Base-by-base conservation (phyloP, 768 basidiomycete genomes). In the Mycena epipterygia region DNA sequence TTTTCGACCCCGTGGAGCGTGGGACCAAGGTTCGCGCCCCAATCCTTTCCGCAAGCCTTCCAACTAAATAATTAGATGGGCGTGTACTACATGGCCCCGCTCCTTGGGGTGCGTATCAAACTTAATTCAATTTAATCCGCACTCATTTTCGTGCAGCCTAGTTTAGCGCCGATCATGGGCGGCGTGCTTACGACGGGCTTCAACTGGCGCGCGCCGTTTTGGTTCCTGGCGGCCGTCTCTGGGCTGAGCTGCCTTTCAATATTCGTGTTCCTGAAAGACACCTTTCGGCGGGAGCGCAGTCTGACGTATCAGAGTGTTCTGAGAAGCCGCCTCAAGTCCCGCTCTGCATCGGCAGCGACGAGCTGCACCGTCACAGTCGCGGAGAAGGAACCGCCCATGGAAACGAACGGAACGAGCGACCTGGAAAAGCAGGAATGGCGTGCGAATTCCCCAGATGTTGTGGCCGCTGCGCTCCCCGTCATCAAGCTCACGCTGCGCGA, bases 261-360 rank as follows among this genome's bases (percentile, higher is more conserved):
- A 78, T 63, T 92, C 37, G 78, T 91, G 27, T 82, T 92, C 76
- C 94, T 96, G 83, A 89, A 88, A 67, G 95, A 97, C 75, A 95
- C 95, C 0, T 97, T 94, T 82, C 88, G 95, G 21, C 83, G 87
- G 63, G 94, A 96, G 75, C 91, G 96, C 49, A 96, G 95, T 62
- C 80, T 93, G 27, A 88, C 89, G 3, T 97, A 96, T 78, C 93
- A 94, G 76, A 84, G 85, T 41, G 90, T 90, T 0, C 81, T 94
- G 48, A 86, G 83, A 69, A 81, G 84, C 53, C 84, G 86, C 21
- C 64, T 82, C 7, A 79, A 79, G 48, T 76, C 78, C 14, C 62
- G 63, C 35, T 23, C 30, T 19, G 60, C 44, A 19, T 64, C 63
- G 0, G 23, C 64, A 2, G 62, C 57, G 19, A 42, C 65, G 25